These are phyloP conservation scores for Flaveria brownii DNA, from an alignment of 129 eudicot genomes.

Conservation along the genomic window DNA sequence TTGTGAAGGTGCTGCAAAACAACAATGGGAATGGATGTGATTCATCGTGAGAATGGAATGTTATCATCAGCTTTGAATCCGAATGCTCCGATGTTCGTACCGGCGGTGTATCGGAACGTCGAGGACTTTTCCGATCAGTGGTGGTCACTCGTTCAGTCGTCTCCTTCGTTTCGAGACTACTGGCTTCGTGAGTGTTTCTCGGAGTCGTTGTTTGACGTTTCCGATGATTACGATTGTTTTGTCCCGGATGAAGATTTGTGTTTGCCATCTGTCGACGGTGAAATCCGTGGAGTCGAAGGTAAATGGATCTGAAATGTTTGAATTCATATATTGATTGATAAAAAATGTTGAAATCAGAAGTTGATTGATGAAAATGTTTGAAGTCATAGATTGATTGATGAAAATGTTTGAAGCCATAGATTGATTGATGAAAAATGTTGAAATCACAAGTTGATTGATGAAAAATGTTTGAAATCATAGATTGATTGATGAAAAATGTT, in stretches of 20 bases:
- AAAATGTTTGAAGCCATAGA: no score
- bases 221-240: conserved; percentile 36
- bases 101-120: conserved; percentile 66
- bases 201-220: conserved; percentile 42
- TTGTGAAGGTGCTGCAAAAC: background rate
- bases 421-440: no score
- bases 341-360: no score
- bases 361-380: no score
- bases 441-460: no score
- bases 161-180: conserved; percentile 91
- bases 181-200: conserved; percentile 84
- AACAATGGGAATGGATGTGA: conserved; percentile 48
- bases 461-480: no score
- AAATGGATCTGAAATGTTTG: background rate
- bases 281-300: conserved; percentile 44
- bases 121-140: conserved; percentile 93
- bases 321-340: background rate
- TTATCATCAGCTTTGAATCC: conserved; percentile 72
- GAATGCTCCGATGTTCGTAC: conserved; percentile 85
- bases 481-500: no score
- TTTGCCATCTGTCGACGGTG: background rate
- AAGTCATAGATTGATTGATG: no score
- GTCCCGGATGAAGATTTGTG: conserved; percentile 33
- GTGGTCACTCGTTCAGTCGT: conserved; percentile 85
- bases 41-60: conserved; percentile 24